These are phyloP conservation scores for Corchorus capsularis DNA, from an alignment of 345 rosid genomes.

Conservation along the genomic window DNA sequence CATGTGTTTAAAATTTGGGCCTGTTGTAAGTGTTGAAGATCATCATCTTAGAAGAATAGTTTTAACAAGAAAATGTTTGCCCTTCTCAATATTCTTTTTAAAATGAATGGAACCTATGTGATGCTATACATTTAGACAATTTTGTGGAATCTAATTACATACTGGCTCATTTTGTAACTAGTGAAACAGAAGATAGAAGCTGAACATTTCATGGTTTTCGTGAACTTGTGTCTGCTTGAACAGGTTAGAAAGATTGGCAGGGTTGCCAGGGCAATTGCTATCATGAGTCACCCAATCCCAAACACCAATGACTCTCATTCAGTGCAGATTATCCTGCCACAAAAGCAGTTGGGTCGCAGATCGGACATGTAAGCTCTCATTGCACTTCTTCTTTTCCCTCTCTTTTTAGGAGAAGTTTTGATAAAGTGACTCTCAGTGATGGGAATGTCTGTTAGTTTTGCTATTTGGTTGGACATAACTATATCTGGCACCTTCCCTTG, in stretches of 20 bases:
- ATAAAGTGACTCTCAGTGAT: neutral
- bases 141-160: neutral
- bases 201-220: constrained; percentile 14
- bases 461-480: neutral
- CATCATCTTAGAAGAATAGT: neutral
- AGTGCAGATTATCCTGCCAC: constrained; percentile 91
- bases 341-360: constrained; percentile 90
- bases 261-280: constrained; percentile 92
- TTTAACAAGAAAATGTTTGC: neutral
- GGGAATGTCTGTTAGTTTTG: neutral
- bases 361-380: constrained; percentile 71
- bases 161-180: neutral
- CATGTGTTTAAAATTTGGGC: neutral
- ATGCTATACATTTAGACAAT: neutral
- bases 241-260: constrained; percentile 86
- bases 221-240: constrained; percentile 24
- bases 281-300: constrained; percentile 97
- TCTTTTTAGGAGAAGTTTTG: neutral
- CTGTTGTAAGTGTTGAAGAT: neutral
- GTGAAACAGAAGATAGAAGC: neutral
- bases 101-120: neutral
- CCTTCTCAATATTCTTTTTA: neutral
- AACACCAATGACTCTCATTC: constrained; percentile 88
- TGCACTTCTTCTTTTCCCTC: neutral
- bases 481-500: neutral